Evolutionary conservation across 805 yeast genomes (phyloP), one percentile per base, ranked within the genome.

Genomic region (Wickerhamomyces chaumierensis): DNA sequence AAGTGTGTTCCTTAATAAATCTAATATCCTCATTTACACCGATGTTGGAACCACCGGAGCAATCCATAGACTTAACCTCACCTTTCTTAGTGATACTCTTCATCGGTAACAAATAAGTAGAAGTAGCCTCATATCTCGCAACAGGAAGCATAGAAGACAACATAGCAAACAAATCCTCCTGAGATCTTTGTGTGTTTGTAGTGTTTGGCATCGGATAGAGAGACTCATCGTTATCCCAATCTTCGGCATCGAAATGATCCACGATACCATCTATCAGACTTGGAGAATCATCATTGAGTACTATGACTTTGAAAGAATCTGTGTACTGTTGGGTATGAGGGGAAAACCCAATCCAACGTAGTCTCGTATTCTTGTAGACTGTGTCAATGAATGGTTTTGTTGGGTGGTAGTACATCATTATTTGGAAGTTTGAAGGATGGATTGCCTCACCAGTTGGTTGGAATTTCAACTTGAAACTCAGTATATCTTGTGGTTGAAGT

Each of bases 311-410:
- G 39, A 64, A 54, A 35, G 48, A 52, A 9, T 56, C 55, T 3
- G 65, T 51, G 1, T 65, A 64, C 36, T 56, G 55, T 1, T 56
- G 53, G 0, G 65, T 54, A 2, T 61, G 51, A 5, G 60, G 57
- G 1, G 67, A 57, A 5, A 63, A 57, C 1, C 69, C 69, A 16
- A 54, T 47, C 69, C 69, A 64, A 42, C 66, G 52, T 17, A 63
- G 40, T 37, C 57, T 57, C n/a, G 63, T 44, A 2, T 45, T 54
- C 36, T 49, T 52, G 18, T 51, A 42, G 7, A 38, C 35, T 3
- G 62, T 52, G 42, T 64, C 69, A 2, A 60, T 53, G 39, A 55
- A 55, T 15, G 60, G 53, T 14, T 58, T 49, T 19, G 48, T 48
- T 7, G 55, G 47, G 33, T 53, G 51, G 19, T 56, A 53, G n/a